Evolutionary conservation across 2,329 filamentous ascomycete genomes (phyloP), one percentile per base, ranked within the genome.

Genomic region (Xylariaceae sp.): DNA sequence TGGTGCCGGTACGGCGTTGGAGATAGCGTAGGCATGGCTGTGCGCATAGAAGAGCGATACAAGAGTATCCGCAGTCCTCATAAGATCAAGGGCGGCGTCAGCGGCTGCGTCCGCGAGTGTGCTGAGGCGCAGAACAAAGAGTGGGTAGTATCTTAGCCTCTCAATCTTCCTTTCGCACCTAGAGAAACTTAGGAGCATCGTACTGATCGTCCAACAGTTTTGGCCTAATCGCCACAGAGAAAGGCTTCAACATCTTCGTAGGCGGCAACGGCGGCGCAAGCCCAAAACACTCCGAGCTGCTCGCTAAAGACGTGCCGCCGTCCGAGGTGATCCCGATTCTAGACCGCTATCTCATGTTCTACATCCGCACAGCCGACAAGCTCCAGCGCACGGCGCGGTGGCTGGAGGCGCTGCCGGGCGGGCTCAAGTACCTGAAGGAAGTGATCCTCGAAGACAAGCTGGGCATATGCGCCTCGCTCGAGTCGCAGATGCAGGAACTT

Each of bases 101-200:
- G 88, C 49, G 92, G 92, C 10, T 96, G 92, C 60, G 91, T 96
- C n/a, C 81, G 92, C 49, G 92, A 96, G 73, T 96, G 92, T 62
- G 92, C 92, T 0, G 92, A 96, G 72, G 92, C 92, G 1, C 92
- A 95, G 67, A 93, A 87, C 72, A 96, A 96, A 73, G 92, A 96
- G 86, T 88, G 73, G 64, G 83, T 73, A 4, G 11, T n/a, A 6
- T 42, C 9, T 29, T 21, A 27, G 13, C 15, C 50, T 24, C 11
- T 2, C 18, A n/a, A n/a, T 42, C 24, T 24, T 24, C 2, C 10
- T 2, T 32, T 3, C 13, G 13, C 3, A 8, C 15, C 10, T 21
- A n/a, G 18, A 6, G 6, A 48, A 15, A 9, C 10, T 15, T 2
- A 23, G 2, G 18, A 18, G 35, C 13, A 29, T 20, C 6, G 35